phyloP scores from a whole-genome alignment of 805 yeast species.

The Alloascoidea hylecoeti region DNA sequence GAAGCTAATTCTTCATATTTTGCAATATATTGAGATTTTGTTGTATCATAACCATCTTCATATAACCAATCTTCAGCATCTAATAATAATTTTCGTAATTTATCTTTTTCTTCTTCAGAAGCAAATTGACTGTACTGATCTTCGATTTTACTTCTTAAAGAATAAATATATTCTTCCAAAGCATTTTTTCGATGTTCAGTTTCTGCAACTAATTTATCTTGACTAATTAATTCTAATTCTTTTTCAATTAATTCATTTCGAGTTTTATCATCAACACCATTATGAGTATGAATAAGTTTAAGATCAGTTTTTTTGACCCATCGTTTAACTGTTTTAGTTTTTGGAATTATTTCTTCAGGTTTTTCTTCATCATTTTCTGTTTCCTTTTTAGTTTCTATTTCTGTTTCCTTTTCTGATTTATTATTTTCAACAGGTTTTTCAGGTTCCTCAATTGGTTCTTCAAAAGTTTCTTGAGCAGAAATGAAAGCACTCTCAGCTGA shows the following conservation, averaged over 20 bases:
- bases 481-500: constrained; percentile 90
- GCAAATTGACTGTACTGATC: constrained; percentile 85
- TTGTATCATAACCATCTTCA: constrained; percentile 92
- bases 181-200: constrained; percentile 98
- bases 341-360: constrained; percentile 40
- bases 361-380: too few species aligned
- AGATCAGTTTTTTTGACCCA: constrained; percentile 84
- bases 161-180: constrained; percentile 96
- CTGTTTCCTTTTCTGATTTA: constrained; percentile 30
- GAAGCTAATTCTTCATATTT: constrained; percentile 95
- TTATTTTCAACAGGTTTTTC: constrained; percentile 15
- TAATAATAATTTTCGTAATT: constrained; percentile 54
- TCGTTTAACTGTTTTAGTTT: constrained; percentile 83
- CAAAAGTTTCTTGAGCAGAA: constrained; percentile 78
- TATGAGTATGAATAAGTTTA: constrained; percentile 38
- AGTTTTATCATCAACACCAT: constrained; percentile 41
- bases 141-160: constrained; percentile 91
- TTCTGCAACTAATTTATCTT: constrained; percentile 94
- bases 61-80: constrained; percentile 97
- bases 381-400: constrained; percentile 27
- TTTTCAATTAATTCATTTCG: constrained; percentile 58
- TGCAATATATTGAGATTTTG: constrained; percentile 94
- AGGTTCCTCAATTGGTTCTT: constrained; percentile 68
- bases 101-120: constrained; percentile 77
- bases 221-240: constrained; percentile 74